Conservation (phyloP, 1,139 yeast genomes). For the Nakaseomyces glabratus region DNA sequence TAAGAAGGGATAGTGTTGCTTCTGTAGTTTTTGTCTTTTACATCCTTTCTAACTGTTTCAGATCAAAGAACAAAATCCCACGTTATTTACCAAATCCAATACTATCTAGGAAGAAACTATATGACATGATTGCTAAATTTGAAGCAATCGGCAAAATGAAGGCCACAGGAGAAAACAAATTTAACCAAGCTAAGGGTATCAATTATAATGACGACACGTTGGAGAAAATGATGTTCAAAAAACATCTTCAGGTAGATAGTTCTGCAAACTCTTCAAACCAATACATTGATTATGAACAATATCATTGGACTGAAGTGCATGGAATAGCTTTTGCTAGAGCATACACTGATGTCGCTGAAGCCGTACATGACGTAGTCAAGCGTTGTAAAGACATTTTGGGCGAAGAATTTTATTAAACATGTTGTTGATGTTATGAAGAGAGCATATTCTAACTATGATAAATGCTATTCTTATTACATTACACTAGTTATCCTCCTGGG, state of each 20-base stretch:
- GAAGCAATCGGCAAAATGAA: slow-evolving; percentile 16
- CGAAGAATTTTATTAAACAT: slow-evolving; percentile 29
- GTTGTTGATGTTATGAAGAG: too few species aligned
- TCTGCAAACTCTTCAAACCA: slow-evolving; percentile 7
- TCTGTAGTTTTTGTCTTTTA: slow-evolving; percentile 38
- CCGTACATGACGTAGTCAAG: slow-evolving; percentile 34
- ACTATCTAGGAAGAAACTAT: slow-evolving; percentile 36
- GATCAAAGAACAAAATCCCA: slow-evolving; percentile 35
- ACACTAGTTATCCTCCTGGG: background rate
- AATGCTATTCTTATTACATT: background rate
- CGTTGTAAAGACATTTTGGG: slow-evolving; percentile 38
- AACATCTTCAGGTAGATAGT: slow-evolving; percentile 4
- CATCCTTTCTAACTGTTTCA: slow-evolving; percentile 36
- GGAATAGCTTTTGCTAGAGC: slow-evolving; percentile 43
- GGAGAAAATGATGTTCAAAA: slow-evolving; percentile 9
- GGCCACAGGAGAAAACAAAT: background rate
- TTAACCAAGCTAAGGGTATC: slow-evolving; percentile 8
- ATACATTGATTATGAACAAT: slow-evolving; percentile 25
- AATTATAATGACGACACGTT: slow-evolving; percentile 7
- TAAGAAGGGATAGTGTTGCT: slow-evolving; percentile 41
- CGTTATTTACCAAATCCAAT: slow-evolving; percentile 39
- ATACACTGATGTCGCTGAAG: slow-evolving; percentile 39
- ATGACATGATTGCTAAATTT: slow-evolving; percentile 34
- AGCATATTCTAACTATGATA: too few species aligned
- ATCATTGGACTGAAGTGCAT: slow-evolving; percentile 41